phyloP scores from a whole-genome alignment of 108 stramenopile species.

The Skeletonema menzelii region DNA sequence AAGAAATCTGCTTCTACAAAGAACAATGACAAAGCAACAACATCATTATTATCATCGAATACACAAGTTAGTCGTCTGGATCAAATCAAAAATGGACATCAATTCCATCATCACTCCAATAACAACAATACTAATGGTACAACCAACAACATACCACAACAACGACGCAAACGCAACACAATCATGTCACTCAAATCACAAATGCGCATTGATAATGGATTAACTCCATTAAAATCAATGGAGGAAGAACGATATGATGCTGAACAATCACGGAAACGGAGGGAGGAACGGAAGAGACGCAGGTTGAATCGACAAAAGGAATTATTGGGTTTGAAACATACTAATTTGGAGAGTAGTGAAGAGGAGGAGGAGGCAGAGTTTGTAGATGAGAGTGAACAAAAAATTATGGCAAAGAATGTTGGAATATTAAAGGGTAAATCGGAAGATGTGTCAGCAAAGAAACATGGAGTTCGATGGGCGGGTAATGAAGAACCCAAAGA shows the following conservation, averaged over 20 bases:
- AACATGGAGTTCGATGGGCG: conserved; percentile 26
- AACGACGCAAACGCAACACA: conserved; percentile 9
- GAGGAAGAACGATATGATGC: conserved; percentile 48
- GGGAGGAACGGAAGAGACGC: conserved; percentile 31
- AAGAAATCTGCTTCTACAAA: background rate
- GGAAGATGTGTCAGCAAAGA: background rate
- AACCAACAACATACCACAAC: background rate
- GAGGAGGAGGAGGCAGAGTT: conserved; percentile 25
- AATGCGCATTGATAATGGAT: conserved; percentile 26
- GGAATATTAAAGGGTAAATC: conserved; percentile 1
- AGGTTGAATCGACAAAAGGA: conserved; percentile 14
- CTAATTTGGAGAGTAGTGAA: background rate
- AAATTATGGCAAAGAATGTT: background rate
- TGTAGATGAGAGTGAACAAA: background rate
- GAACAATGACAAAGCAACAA: background rate
- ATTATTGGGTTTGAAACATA: conserved; percentile 10
- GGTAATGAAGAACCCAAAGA: background rate
- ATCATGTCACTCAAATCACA: conserved; percentile 48
- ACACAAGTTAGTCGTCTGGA: conserved; percentile 35
- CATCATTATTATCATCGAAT: background rate
- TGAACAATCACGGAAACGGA: conserved; percentile 29
- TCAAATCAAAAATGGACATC: conserved; percentile 44
- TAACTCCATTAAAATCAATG: conserved; percentile 36
- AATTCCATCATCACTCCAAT: conserved; percentile 3
- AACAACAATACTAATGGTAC: background rate